phyloP scores from a whole-genome alignment of 148 eudicot species.

The Pharnaceum exiguum region DNA sequence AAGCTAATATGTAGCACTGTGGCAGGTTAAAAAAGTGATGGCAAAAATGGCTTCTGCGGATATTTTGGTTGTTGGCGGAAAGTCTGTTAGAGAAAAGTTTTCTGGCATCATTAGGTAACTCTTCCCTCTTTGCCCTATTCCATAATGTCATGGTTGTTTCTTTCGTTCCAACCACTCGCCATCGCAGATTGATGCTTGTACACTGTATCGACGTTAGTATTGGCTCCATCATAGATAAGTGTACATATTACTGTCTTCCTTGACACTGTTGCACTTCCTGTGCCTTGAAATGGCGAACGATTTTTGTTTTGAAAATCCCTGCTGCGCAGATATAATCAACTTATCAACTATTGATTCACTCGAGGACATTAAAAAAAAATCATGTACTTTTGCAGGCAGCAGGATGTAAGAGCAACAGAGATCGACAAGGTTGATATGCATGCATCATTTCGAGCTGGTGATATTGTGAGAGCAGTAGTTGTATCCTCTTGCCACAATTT shows the following conservation, averaged over 20 bases:
- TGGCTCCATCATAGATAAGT: too few species aligned
- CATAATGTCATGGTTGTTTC: too few species aligned
- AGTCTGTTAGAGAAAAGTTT: slow-evolving; percentile 82
- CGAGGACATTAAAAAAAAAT: not conserved
- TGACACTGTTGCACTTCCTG: too few species aligned
- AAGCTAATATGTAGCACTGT: slow-evolving; percentile 1
- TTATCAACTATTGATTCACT: not conserved
- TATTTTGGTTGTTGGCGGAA: slow-evolving; percentile 87
- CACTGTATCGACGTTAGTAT: too few species aligned
- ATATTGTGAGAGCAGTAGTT: slow-evolving; percentile 78
- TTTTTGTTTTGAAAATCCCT: too few species aligned
- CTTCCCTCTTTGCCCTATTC: too few species aligned
- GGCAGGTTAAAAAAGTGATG: slow-evolving; percentile 88
- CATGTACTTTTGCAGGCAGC: slow-evolving; percentile 57
- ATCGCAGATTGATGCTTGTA: too few species aligned
- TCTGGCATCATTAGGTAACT: slow-evolving; percentile 92
- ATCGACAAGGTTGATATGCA: slow-evolving; percentile 98
- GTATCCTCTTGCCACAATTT: slow-evolving; percentile 58
- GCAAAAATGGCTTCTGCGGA: slow-evolving; percentile 83
- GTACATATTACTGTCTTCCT: too few species aligned
- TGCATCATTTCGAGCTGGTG: slow-evolving; percentile 84
- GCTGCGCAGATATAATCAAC: too few species aligned
- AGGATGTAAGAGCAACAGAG: slow-evolving; percentile 96
- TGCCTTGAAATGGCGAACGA: too few species aligned
- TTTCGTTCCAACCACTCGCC: too few species aligned